Percentiles rank a stretch among this genome's conserved stretches.
Evolutionary conservation across 75 land plant genomes (phyloP).

Genomic region (Sequoia sempervirens): DNA sequence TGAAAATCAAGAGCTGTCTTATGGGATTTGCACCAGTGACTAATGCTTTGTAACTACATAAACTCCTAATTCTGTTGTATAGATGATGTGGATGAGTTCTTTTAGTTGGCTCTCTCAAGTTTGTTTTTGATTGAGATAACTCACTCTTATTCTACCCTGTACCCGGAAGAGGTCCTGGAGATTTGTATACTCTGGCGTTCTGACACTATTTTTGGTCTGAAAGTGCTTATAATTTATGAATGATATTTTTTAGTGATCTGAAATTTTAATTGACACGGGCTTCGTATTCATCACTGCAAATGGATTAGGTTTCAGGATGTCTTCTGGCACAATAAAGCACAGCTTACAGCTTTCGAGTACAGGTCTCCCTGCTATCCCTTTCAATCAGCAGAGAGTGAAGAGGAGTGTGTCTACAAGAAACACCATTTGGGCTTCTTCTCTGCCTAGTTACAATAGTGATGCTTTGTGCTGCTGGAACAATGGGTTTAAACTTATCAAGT

Average conservation of each 20-base stretch:
- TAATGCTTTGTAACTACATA: background rate
- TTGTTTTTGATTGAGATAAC: background rate
- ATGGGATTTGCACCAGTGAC: background rate
- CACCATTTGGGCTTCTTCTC: background rate
- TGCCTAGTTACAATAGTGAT: background rate
- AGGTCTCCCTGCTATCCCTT: background rate
- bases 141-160: background rate
- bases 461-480: background rate
- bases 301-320: slow-evolving; percentile 4
- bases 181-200: background rate
- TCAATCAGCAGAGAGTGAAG: background rate
- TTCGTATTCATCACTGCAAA: background rate
- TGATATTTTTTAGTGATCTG: background rate
- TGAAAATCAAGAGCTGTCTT: background rate
- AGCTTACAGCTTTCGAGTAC: slow-evolving; percentile 2
- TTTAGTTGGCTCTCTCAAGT: background rate
- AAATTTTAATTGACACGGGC: background rate
- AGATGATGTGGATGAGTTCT: background rate
- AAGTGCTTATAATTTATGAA: background rate
- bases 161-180: too few relatives aligned
- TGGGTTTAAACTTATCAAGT: background rate
- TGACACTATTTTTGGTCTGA: background rate
- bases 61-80: background rate
- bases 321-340: background rate
- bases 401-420: background rate